Percentiles rank a stretch among this genome's conserved stretches.
Evolutionary conservation across 2,329 filamentous ascomycete genomes (phyloP).

Genomic region (Hymenoscyphus salicellus): DNA sequence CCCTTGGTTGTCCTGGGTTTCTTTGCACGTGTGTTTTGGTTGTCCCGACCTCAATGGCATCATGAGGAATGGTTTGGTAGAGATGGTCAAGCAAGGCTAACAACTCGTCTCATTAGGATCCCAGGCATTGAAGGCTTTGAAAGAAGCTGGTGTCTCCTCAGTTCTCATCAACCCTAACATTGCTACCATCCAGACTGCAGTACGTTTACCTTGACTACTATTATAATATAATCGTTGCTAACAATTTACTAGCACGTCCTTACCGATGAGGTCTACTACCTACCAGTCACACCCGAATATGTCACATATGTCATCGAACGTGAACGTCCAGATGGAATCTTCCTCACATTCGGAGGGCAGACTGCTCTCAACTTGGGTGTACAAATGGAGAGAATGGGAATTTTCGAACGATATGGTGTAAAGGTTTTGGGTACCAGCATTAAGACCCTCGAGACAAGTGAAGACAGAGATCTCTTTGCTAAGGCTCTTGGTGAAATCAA

Average conservation of each 20-base stretch:
- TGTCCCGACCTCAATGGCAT: not conserved
- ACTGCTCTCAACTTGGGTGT: constrained; percentile 96
- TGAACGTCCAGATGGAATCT: constrained; percentile 93
- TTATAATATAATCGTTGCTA: not conserved
- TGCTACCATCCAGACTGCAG: constrained; percentile 92
- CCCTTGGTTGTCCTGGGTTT: not conserved
- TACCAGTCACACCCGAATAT: constrained; percentile 96
- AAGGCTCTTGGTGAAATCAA: constrained; percentile 96
- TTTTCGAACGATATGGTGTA: constrained; percentile 93
- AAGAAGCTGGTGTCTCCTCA: constrained; percentile 87
- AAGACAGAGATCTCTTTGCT: constrained; percentile 94
- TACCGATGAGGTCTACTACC: constrained; percentile 96
- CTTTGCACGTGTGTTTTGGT: not conserved
- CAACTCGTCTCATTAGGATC: constrained; percentile 58
- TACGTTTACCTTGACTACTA: not conserved
- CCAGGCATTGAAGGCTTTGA: constrained; percentile 93
- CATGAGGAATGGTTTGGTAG: not conserved
- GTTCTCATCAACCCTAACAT: constrained; percentile 98
- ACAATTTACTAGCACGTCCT: constrained; percentile 62
- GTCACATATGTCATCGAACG: constrained; percentile 96
- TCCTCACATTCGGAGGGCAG: constrained; percentile 95
- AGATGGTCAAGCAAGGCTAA: constrained; percentile 19
- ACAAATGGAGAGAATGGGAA: constrained; percentile 91
- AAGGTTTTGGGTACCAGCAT: constrained; percentile 94
- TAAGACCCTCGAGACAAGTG: constrained; percentile 87